Evolutionary conservation across 2,329 filamentous ascomycete genomes (phyloP), one percentile per base, ranked within the genome.

Genomic region (Cladosporium halotolerans): DNA sequence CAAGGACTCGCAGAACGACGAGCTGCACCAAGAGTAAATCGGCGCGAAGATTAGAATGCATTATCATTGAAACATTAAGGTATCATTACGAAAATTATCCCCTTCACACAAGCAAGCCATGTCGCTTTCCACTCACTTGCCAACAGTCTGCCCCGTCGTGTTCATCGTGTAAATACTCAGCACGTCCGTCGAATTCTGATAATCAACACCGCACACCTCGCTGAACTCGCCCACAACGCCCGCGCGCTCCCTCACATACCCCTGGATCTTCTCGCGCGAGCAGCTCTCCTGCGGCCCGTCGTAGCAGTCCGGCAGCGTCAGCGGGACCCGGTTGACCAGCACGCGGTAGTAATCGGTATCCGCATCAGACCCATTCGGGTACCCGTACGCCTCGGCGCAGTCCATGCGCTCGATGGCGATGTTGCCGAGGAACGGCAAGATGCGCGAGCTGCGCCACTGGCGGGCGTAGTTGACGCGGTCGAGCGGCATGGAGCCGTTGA

Each of bases 371-470:
- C 36, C 19, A 45, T 78, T 73, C 1, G 74, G 66, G 63, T 74
- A 82, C 6, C 81, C 79, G 55, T 77, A 77, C 60, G 77, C 77
- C n/a, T 76, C 74, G 7, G 61, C 62, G 66, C 84, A 87, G 52
- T 82, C 74, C 67, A 87, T 70, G 48, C 79, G 76, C 73, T 87
- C 84, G 39, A 87, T 76, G 1, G 82, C 84, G 19, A 87, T 73
- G 64, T 87, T 86, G 31, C 78, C 77, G 47, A 86, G 68, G 65
- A 87, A 87, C 0, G 84, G 82, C 31, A 87, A 67, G 36, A 86
- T 74, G 56, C 80, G 73, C 2, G 81, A 83, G 57, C 79, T 82
- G 62, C 75, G 77, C 84, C 84, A 87, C 1, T 75, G 79, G 23
- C 84, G 79, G 19, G 76, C 73, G 65, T 82, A 76, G 70, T 86